Base-by-base conservation (phyloP, 305 asterid species). In the Solanum hybrid region DNA sequence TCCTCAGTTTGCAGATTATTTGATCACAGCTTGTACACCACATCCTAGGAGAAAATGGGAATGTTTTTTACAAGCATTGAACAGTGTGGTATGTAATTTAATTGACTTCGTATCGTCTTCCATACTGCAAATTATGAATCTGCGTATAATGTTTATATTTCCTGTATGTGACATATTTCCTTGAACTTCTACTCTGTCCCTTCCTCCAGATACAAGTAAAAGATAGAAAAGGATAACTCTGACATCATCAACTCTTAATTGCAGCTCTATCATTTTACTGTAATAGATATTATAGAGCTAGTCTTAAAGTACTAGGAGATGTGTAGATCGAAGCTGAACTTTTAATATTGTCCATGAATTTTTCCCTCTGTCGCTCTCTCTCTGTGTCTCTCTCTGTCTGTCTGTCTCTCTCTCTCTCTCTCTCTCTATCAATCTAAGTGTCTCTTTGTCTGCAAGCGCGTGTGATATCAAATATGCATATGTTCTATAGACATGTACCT, bases 21-120 rank as follows among this genome's bases (percentile, higher is more conserved):
- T 98, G 92, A 94, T 94, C 31, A 92, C 93, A 89, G 82, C 90
- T 72, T 94, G 90, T 92, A 75, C 79, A 34, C 95, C 98, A 81
- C 82, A 66, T 87, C 87, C 71, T 71, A 91, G 90, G 90, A 92
- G 91, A 91, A 92, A 90, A 81, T 93, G 98, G 99, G 92, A 89
- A 73, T 94, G 90, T 56, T 56, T 90, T 73, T 91, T 96, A 46
- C 93, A 88, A 91, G 94, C 94, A 89, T 75, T 98, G 93, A 95
- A 95, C 93, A 93, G 89, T 94, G 95, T 89, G 98, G 99, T 97
- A 94, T 87, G 94, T 88, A 56, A 86, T 78, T 78, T 69, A 24
- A 6, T 46, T 11, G 38, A 78, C 42, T 46, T 78, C 2, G 17
- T 35, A 10, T 51, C 7, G 40, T 66, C 32, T 82, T 42, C 22